A percentile compares a stretch with the other conserved stretches of the same genome.
Evolutionary conservation across 1,284 basidiomycete species (phyloP).

Genomic region (Termitomyces sp.): DNA sequence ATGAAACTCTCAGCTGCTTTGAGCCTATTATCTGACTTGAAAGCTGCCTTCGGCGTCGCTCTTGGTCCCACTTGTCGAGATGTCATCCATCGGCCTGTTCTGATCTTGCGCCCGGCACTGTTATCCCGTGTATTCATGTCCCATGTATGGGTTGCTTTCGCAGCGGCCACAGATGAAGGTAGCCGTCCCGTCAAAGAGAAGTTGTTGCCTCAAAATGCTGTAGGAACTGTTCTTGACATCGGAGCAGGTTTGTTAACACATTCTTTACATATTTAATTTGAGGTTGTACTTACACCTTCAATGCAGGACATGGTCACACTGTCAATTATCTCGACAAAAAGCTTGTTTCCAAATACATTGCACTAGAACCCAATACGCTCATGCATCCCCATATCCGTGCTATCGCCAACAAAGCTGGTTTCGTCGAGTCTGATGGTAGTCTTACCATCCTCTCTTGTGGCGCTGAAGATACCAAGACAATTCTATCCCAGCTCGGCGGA

Average conservation of each 20-base stretch:
- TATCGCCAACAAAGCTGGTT: conserved; percentile 46
- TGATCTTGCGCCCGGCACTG: conserved; percentile 41
- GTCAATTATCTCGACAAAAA: conserved; percentile 51
- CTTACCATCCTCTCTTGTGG: conserved; percentile 47
- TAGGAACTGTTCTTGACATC: conserved; percentile 61
- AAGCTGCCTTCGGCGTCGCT: conserved; percentile 33
- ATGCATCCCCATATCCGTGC: conserved; percentile 57
- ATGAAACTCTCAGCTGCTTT: conserved; percentile 46
- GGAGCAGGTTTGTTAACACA: conserved; percentile 50
- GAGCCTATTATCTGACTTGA: conserved; percentile 38
- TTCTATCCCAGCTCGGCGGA: conserved; percentile 37
- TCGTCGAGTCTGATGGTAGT: conserved; percentile 41
- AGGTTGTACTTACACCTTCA: neutral
- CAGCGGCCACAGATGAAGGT: conserved; percentile 43
- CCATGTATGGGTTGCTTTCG: conserved; percentile 52
- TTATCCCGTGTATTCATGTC: conserved; percentile 57
- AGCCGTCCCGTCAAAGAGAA: conserved; percentile 36
- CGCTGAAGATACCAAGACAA: conserved; percentile 47
- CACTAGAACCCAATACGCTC: conserved; percentile 59
- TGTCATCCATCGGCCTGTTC: conserved; percentile 36
- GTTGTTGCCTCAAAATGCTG: conserved; percentile 51
- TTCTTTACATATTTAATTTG: neutral
- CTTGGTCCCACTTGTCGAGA: conserved; percentile 46
- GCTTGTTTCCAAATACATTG: conserved; percentile 58
- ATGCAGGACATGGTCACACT: conserved; percentile 56